phyloP scores from a whole-genome alignment of 2,329 filamentous ascomycete species.

The Botryosphaeria agaves region DNA sequence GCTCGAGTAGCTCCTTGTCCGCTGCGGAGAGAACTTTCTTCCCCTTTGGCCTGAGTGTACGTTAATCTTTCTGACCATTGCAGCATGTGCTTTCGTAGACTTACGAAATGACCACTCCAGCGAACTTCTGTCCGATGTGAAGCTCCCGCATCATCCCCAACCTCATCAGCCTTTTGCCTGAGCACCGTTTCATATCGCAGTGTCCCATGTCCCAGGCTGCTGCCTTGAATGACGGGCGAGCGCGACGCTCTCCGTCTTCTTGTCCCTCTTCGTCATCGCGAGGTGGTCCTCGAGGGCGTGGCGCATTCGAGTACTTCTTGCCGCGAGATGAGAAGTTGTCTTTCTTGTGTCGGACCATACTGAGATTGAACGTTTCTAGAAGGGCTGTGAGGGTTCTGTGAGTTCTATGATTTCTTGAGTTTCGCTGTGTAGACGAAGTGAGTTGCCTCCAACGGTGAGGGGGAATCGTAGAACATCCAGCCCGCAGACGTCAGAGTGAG shows the following conservation, averaged over 20 bases:
- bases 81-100: slow-evolving; percentile 6
- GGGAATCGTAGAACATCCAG: no score
- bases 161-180: slow-evolving; percentile 84
- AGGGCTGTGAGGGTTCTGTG: no score
- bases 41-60: slow-evolving; percentile 50
- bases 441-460: no score
- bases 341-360: slow-evolving; percentile 94
- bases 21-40: slow-evolving; percentile 71
- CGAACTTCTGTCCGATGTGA: slow-evolving; percentile 77
- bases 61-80: background rate
- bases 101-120: slow-evolving; percentile 75
- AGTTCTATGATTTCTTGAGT: no score
- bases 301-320: slow-evolving; percentile 48
- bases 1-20: slow-evolving; percentile 65
- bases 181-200: slow-evolving; percentile 93
- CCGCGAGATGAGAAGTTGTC: slow-evolving; percentile 56
- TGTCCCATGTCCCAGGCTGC: slow-evolving; percentile 97
- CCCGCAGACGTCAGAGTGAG: no score
- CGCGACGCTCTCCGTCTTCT: slow-evolving; percentile 11
- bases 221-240: slow-evolving; percentile 57
- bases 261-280: slow-evolving; percentile 25
- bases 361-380: no score
- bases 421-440: no score
- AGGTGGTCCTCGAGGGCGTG: slow-evolving; percentile 38
- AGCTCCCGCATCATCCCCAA: slow-evolving; percentile 88